Base-by-base conservation (phyloP, 768 basidiomycete genomes). In the Amanita pallidorosea region DNA sequence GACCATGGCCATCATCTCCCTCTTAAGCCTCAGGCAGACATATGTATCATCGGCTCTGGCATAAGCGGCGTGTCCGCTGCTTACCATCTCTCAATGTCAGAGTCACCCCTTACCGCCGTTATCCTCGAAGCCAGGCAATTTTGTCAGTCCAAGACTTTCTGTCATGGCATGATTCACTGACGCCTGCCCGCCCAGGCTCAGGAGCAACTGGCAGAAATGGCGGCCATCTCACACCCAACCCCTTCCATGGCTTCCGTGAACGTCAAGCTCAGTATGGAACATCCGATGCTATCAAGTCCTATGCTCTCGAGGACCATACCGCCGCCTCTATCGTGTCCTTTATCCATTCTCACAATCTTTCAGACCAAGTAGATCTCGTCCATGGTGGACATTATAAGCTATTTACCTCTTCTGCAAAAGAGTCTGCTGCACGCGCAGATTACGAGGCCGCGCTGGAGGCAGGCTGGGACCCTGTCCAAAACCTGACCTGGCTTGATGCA, bases 181-280 rank as follows among this genome's bases (percentile, higher is more conserved):
- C 13, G 8, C 13, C 50, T 43, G 31, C 2, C 31, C 12, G 31
- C 51, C 13, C 61, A 83, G 84, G 84, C 63, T 79, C 83, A 50
- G 85, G 87, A 33, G 84, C 87, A 31, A 92, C 88, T 49, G 85
- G 87, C 82, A 54, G 88, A 22, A 91, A 90, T 56, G 88, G 87
- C 1, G 86, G 88, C 0, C 87, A 89, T 61, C 70, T 89, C 15
- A 81, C 79, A 0, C 74, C 81, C 0, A 60, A 61, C 35, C 58
- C 67, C 2, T 80, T 80, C 58, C 53, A 60, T 1, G 66, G 66
- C 2, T 88, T 88, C 58, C 48, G 56, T 1, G 53, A 57, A 1
- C 68, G 70, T 15, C 56, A 65, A 29, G 40, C 56, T 3, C 46
- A 52, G 20, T 77, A 77, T 55, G 82, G 81, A 0, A 59, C 64